Percentiles rank a stretch among this genome's conserved stretches.
Conservation (phyloP, 2,329 filamentous ascomycete genomes). For the Berkeleyomyces basicola region DNA sequence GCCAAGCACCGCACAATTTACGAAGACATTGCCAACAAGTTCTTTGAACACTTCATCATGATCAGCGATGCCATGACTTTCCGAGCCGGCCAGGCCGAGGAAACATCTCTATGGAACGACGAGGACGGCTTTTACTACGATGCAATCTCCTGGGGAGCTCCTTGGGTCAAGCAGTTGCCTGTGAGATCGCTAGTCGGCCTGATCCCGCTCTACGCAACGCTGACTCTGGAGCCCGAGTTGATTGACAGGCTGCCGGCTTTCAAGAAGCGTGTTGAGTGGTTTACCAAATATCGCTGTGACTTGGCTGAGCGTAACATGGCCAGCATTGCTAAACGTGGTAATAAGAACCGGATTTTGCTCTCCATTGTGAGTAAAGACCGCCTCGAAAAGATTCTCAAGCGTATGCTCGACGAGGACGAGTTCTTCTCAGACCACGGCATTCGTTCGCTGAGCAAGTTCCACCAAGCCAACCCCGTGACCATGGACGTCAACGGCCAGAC, state of each 20-base stretch:
- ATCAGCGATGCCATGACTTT: conserved; percentile 96
- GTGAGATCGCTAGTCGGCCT: conserved; percentile 84
- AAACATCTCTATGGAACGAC: conserved; percentile 88
- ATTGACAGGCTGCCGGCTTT: conserved; percentile 84
- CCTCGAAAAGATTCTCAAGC: conserved; percentile 71
- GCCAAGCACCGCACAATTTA: conserved; percentile 91
- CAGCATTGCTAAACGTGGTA: conserved; percentile 77
- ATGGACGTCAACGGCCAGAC: conserved; percentile 92
- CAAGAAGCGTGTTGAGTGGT: conserved; percentile 88
- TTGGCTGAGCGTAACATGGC: conserved; percentile 88
- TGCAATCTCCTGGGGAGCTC: conserved; percentile 89
- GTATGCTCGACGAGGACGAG: conserved; percentile 88
- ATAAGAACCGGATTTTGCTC: conserved; percentile 72
- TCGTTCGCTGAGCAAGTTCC: conserved; percentile 77
- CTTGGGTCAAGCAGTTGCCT: conserved; percentile 82
- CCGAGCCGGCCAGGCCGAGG: conserved; percentile 49
- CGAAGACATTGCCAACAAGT: conserved; percentile 93
- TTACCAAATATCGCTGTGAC: conserved; percentile 73
- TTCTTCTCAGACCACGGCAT: conserved; percentile 86
- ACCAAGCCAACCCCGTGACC: conserved; percentile 76
- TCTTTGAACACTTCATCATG: conserved; percentile 96
- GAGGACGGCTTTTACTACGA: conserved; percentile 97
- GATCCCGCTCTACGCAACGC: conserved; percentile 81
- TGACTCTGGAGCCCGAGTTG: conserved; percentile 84
- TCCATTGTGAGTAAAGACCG: conserved; percentile 86